Evolutionary conservation across 1,284 basidiomycete species (phyloP), one percentile per base, ranked within the genome.

Genomic region (Ceratobasidium sp.): DNA sequence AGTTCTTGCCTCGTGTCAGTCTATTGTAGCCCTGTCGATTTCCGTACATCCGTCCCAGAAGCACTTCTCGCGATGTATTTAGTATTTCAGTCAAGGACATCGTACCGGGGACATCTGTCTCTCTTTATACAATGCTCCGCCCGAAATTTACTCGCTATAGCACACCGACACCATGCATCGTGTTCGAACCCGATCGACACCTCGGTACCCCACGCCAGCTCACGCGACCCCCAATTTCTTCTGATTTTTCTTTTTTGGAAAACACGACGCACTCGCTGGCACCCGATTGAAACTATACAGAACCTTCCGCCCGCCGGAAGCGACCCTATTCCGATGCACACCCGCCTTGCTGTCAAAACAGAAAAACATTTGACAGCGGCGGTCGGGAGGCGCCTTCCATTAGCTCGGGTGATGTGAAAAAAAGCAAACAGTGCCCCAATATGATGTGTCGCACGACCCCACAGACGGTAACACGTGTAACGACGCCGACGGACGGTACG

Each of bases 401-500:
- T 14, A 39, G 14, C 43, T 45, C 43, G 43, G 43, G 3, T 45
- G 10, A 6, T 3, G 43, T 45, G 32, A 5, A 32, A 62, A 14
- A n/a, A n/a, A n/a, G n/a, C n/a, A n/a, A n/a, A 32, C 18, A 21
- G 10, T 30, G 26, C 21, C 12, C 43, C 21, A 30, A n/a, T 34
- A n/a, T 39, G 41, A 45, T 36, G 14, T 14, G 10, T 23, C 46
- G 48, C 57, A 45, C 45, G 45, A 45, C 65, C 65, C 65, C 65
- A n/a, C 53, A 58, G 23, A 67, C 18, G 50, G 64, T 34, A 67
- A 69, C 50, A 69, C 65, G 65, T 69, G 65, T 69, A 43, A 57
- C 65, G 30, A 53, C 65, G 50, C 52, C 52, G 50, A 41, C 36
- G 50, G 48, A 34, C 62, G 62, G 62, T 36, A 65, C 58, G 52